phyloP scores from a whole-genome alignment of 441 rosid genomes.

The Omphalea diandra region DNA sequence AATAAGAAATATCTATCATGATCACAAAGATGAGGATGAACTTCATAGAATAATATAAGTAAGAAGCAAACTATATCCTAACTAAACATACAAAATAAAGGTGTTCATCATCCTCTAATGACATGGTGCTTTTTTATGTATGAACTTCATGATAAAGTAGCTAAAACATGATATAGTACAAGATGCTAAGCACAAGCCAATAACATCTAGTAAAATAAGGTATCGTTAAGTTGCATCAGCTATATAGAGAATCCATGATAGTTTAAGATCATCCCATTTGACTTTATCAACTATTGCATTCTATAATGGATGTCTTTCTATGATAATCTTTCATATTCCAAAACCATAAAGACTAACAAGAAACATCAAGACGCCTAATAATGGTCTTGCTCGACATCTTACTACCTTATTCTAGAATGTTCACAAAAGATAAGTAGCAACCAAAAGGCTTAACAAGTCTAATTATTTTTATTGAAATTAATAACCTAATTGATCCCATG shows the following conservation, averaged over 20 bases:
- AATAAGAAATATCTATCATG: slow-evolving; percentile 16
- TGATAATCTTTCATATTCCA: too few species aligned
- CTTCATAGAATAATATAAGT: background rate
- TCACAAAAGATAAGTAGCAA: too few species aligned
- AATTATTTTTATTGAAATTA: too few species aligned
- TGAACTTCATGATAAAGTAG: background rate
- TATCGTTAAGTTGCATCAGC: background rate
- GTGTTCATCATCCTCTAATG: background rate
- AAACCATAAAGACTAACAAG: too few species aligned
- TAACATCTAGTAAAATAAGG: background rate
- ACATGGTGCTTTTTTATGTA: background rate
- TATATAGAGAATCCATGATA: background rate
- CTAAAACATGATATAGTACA: background rate
- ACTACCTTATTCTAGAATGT: too few species aligned
- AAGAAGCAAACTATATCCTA: background rate
- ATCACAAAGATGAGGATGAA: slow-evolving; percentile 15
- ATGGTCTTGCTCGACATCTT: too few species aligned
- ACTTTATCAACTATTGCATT: background rate
- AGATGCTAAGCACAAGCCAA: background rate
- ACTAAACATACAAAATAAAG: slow-evolving; percentile 5
- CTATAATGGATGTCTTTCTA: background rate
- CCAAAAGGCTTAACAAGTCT: too few species aligned
- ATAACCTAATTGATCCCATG: too few species aligned
- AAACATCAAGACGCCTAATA: background rate
- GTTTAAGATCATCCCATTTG: background rate